Conservation (phyloP, 345 rosid genomes). For the Arabis alpina region DNA sequence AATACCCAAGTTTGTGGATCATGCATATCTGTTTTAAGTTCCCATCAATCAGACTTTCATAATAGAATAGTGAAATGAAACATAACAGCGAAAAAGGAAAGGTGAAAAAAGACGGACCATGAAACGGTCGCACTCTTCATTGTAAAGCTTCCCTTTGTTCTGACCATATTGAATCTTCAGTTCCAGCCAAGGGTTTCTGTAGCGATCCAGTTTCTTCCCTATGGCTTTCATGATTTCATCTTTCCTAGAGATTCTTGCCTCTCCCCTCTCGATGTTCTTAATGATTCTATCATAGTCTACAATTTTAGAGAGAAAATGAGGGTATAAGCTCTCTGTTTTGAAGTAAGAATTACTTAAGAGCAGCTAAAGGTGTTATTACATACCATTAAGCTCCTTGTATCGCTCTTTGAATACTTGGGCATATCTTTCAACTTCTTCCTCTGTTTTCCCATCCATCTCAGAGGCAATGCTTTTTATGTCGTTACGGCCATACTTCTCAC, state of each 20-base stretch:
- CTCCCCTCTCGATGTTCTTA: slow-evolving; percentile 97
- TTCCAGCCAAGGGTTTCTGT: slow-evolving; percentile 99
- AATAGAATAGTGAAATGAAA: neutral
- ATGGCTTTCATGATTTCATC: slow-evolving; percentile 99
- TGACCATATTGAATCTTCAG: slow-evolving; percentile 98
- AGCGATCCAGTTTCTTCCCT: slow-evolving; percentile 96
- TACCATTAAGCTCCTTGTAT: slow-evolving; percentile 89
- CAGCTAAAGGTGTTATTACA: slow-evolving; percentile 19
- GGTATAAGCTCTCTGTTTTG: neutral
- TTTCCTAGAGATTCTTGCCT: slow-evolving; percentile 94
- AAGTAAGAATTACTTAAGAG: neutral
- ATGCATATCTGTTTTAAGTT: slow-evolving; percentile 75
- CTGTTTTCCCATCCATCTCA: slow-evolving; percentile 98
- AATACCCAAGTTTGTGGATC: slow-evolving; percentile 99
- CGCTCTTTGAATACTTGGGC: slow-evolving; percentile 87
- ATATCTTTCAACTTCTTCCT: slow-evolving; percentile 94
- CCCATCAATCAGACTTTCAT: neutral
- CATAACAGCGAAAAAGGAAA: neutral
- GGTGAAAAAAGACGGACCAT: slow-evolving; percentile 51
- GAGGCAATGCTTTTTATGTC: slow-evolving; percentile 84
- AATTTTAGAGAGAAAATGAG: neutral
- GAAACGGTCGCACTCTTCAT: slow-evolving; percentile 97
- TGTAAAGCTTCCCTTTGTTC: slow-evolving; percentile 94
- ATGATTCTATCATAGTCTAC: slow-evolving; percentile 95
- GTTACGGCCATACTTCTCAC: slow-evolving; percentile 98